Conservation (phyloP, 257 asterid species). For the Phtheirospermum japonicum region DNA sequence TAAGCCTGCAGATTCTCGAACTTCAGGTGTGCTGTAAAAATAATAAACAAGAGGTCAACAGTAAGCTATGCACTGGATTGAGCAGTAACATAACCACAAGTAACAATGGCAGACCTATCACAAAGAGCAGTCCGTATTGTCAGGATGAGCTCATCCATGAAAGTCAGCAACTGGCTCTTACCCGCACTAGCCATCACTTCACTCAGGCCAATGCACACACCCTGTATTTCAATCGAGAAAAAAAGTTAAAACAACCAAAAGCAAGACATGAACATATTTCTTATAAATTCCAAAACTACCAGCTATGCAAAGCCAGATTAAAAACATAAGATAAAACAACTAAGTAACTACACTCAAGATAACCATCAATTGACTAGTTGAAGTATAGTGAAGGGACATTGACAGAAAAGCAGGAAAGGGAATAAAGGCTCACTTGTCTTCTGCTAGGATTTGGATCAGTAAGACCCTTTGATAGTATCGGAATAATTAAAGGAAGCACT, state of each 20-base stretch:
- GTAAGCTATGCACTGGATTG: conserved; percentile 15
- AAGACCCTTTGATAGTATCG: conserved; percentile 87
- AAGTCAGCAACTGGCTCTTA: conserved; percentile 83
- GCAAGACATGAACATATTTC: conserved; percentile 3
- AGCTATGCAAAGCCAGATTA: background rate
- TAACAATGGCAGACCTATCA: conserved; percentile 62
- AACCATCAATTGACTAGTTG: background rate
- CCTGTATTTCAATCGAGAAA: conserved; percentile 47
- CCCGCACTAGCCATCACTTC: conserved; percentile 99
- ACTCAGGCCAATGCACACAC: conserved; percentile 95
- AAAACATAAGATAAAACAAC: background rate
- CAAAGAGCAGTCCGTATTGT: conserved; percentile 96
- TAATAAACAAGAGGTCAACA: conserved; percentile 27
- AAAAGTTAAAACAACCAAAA: conserved; percentile 15
- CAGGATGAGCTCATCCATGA: conserved; percentile 88
- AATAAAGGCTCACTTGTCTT: conserved; percentile 72
- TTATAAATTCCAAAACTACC: conserved; percentile 11
- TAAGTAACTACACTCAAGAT: conserved; percentile 3
- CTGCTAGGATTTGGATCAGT: conserved; percentile 72
- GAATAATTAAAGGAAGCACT: conserved; percentile 92
- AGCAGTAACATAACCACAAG: conserved; percentile 22
- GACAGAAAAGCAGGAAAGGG: conserved; percentile 20
- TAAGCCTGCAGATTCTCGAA: conserved; percentile 92
- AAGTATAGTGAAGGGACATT: conserved; percentile 5
- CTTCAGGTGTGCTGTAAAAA: conserved; percentile 63